Evolutionary conservation across 2,329 filamentous ascomycete genomes (phyloP).

Genomic region (Ophiostoma montium): DNA sequence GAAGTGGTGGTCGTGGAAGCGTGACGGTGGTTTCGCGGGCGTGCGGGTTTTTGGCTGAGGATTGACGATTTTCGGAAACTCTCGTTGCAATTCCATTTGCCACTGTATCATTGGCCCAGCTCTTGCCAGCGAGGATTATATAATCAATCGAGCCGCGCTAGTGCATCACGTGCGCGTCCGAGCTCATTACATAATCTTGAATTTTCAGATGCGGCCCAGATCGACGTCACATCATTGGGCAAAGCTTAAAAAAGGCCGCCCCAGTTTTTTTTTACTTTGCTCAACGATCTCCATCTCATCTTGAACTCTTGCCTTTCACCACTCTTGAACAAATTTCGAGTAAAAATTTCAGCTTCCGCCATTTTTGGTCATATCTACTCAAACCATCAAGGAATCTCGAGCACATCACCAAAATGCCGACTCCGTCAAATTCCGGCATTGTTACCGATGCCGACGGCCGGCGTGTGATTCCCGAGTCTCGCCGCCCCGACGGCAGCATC

Average conservation of each 20-base stretch:
- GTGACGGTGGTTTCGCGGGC: background rate
- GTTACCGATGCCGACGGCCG: slow-evolving; percentile 69
- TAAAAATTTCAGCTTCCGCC: too few relatives aligned
- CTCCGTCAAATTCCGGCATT: slow-evolving; percentile 49
- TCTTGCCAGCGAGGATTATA: background rate
- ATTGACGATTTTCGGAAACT: slow-evolving; percentile 14
- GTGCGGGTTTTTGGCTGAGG: slow-evolving; percentile 13
- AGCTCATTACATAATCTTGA: too few relatives aligned
- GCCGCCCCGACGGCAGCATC: slow-evolving; percentile 77
- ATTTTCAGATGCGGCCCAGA: too few relatives aligned
- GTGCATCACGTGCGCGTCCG: background rate
- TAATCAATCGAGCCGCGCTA: background rate
- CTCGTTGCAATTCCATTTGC: slow-evolving; percentile 15
- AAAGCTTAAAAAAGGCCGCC: too few relatives aligned
- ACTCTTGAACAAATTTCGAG: too few relatives aligned
- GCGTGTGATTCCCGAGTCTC: slow-evolving; percentile 78
- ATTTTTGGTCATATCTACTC: too few relatives aligned
- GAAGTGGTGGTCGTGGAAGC: background rate
- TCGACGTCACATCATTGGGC: too few relatives aligned
- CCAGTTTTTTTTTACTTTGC: too few relatives aligned
- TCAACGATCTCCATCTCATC: too few relatives aligned
- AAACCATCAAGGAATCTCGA: background rate
- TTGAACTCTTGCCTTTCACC: too few relatives aligned
- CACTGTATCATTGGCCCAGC: background rate
- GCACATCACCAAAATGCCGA: background rate